These are phyloP conservation scores for Starmerella potacharoeniae DNA, from an alignment of 805 yeast genomes.

Conservation along the genomic window DNA sequence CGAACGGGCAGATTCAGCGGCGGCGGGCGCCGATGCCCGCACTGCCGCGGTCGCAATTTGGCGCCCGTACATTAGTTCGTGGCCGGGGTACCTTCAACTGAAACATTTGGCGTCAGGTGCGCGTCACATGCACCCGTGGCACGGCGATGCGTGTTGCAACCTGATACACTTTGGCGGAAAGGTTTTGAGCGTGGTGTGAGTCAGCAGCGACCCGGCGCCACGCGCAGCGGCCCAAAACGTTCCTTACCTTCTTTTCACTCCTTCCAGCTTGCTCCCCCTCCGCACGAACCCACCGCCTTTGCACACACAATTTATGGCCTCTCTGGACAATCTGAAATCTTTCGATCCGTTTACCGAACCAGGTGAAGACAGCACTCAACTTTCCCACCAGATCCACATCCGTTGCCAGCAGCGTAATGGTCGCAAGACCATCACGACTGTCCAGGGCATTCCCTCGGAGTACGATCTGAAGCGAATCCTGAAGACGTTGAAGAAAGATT, in stretches of 20 bases:
- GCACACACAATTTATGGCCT: conserved; percentile 36
- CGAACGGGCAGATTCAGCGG: too few species aligned
- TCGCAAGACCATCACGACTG: conserved; percentile 95
- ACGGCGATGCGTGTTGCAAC: too few species aligned
- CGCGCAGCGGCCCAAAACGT: neutral
- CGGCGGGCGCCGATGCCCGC: too few species aligned
- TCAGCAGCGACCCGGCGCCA: neutral
- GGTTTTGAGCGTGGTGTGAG: neutral
- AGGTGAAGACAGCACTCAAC: conserved; percentile 96
- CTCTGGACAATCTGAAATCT: conserved; percentile 61
- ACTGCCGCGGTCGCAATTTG: too few species aligned
- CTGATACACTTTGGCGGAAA: neutral
- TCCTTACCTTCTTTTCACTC: neutral
- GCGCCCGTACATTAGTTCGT: too few species aligned
- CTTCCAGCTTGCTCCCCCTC: neutral
- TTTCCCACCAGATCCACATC: conserved; percentile 88
- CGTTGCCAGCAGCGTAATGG: conserved; percentile 99
- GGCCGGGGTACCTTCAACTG: too few species aligned
- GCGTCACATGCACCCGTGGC: too few species aligned
- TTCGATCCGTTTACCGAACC: conserved; percentile 98
- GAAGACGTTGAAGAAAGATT: conserved; percentile 90
- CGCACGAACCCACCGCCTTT: conserved; percentile 1
- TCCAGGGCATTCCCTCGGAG: conserved; percentile 92
- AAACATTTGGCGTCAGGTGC: too few species aligned
- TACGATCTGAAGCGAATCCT: conserved; percentile 89